A percentile compares a stretch with the other conserved stretches of the same genome.
Evolutionary conservation across 2,329 filamentous ascomycete species (phyloP).

Genomic region (Rhytidhysteron rufulum): DNA sequence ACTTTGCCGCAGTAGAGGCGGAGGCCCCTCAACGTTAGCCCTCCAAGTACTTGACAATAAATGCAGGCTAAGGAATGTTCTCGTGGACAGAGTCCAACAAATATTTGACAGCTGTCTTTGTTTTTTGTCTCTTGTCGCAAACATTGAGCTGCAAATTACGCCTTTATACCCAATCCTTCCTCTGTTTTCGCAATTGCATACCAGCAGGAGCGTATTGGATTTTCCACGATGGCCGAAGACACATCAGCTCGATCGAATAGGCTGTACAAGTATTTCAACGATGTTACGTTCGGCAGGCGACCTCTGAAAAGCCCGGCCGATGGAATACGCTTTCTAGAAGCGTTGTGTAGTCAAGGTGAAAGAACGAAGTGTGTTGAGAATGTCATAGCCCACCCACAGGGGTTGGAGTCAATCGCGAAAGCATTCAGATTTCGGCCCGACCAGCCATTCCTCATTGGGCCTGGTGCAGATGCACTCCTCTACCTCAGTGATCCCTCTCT

Average conservation of each 20-base stretch:
- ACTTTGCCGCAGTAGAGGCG: too few relatives aligned
- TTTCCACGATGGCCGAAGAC: conserved; percentile 11
- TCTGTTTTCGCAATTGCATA: too few relatives aligned
- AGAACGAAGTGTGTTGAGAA: conserved; percentile 36
- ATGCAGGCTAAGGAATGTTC: too few relatives aligned
- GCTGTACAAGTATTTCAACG: conserved; percentile 39
- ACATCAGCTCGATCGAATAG: conserved; percentile 21
- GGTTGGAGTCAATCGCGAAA: conserved; percentile 32
- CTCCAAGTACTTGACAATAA: too few relatives aligned
- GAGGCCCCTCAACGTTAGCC: too few relatives aligned
- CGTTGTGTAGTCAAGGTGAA: conserved; percentile 42
- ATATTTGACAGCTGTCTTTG: too few relatives aligned
- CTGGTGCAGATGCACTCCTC: conserved; percentile 26
- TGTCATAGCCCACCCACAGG: conserved; percentile 21
- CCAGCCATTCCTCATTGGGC: conserved; percentile 43
- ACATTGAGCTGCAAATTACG: too few relatives aligned
- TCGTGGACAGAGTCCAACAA: too few relatives aligned
- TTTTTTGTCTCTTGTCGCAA: too few relatives aligned
- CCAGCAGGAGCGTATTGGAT: too few relatives aligned
- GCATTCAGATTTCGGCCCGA: conserved; percentile 44
- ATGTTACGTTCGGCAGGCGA: conserved; percentile 38
- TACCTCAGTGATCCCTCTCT: conserved; percentile 42
- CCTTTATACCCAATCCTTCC: too few relatives aligned
- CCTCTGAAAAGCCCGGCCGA: conserved; percentile 36
- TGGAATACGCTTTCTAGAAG: conserved; percentile 47